These are phyloP conservation scores for Davidsoniella virescens DNA, from an alignment of 2,329 filamentous ascomycete genomes.

Conservation along the genomic window DNA sequence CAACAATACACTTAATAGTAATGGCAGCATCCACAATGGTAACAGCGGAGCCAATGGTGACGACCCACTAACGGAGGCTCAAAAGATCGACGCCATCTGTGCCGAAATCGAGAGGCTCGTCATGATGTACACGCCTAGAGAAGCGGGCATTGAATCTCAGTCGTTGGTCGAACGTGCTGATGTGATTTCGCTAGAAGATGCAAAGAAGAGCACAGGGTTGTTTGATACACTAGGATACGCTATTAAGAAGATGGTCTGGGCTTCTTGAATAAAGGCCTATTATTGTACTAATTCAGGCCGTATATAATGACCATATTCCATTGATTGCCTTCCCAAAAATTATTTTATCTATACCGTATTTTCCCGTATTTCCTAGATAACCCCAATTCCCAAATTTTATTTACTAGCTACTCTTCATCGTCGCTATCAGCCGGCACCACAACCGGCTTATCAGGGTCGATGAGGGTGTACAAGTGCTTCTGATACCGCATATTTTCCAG, in stretches of 20 bases:
- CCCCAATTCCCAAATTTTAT: neutral
- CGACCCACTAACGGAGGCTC: conserved; percentile 33
- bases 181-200: conserved; percentile 72
- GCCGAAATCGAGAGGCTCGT: conserved; percentile 60
- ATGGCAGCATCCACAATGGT: conserved; percentile 20
- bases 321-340: neutral
- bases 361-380: too few relatives aligned
- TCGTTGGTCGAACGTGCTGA: conserved; percentile 41
- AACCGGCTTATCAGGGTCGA: neutral
- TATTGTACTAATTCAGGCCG: neutral
- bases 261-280: conserved; percentile 19
- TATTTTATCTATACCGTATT: neutral
- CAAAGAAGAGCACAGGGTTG: conserved; percentile 71
- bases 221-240: conserved; percentile 78
- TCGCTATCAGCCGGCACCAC: conserved; percentile 2
- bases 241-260: conserved; percentile 89
- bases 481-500: conserved; percentile 95
- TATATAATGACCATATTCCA: neutral
- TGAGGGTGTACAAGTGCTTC: conserved; percentile 56
- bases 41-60: conserved; percentile 23
- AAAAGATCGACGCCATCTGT: conserved; percentile 49
- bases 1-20: conserved; percentile 17
- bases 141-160: conserved; percentile 26
- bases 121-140: conserved; percentile 27
- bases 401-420: neutral